Percentiles rank a stretch among this genome's conserved stretches.
Evolutionary conservation across 176 grass and related monocot genomes (phyloP).

Genomic region (Themeda triandra): DNA sequence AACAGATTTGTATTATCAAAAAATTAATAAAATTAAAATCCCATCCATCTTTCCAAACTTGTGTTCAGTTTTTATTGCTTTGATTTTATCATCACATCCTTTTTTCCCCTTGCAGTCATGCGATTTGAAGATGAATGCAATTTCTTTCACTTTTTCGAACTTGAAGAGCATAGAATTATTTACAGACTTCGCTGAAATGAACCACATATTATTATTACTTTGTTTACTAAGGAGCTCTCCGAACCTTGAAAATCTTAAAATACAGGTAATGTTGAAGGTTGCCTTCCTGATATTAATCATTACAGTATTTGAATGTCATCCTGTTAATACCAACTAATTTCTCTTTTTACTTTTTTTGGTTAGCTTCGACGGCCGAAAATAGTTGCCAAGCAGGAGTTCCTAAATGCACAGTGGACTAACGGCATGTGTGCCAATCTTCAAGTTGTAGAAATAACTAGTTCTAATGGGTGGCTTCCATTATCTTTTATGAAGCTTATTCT

Average conservation of each 20-base stretch:
- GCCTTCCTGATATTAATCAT: background rate
- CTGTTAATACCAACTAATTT: background rate
- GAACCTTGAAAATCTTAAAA: conserved; percentile 21
- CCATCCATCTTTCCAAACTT: too few relatives aligned
- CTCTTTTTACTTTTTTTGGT: background rate
- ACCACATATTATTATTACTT: background rate
- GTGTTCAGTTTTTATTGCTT: too few relatives aligned
- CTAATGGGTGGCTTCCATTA: background rate
- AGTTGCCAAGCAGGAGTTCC: too few relatives aligned
- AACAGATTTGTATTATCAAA: too few relatives aligned
- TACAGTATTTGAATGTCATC: background rate
- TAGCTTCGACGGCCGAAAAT: background rate
- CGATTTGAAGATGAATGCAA: background rate
- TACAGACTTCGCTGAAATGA: background rate
- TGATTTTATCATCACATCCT: too few relatives aligned
- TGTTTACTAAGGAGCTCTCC: conserved; percentile 10
- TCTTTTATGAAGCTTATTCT: background rate
- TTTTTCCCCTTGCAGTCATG: background rate
- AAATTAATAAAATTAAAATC: too few relatives aligned
- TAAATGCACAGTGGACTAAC: background rate
- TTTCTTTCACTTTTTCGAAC: conserved; percentile 3
- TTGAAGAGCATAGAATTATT: background rate
- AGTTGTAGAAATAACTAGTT: too few relatives aligned
- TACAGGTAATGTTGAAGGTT: background rate
- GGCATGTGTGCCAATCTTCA: background rate